Evolutionary conservation across 495 filamentous ascomycete genomes (phyloP), one percentile per base, ranked within the genome.

Genomic region (Aspergillus bridgeri): DNA sequence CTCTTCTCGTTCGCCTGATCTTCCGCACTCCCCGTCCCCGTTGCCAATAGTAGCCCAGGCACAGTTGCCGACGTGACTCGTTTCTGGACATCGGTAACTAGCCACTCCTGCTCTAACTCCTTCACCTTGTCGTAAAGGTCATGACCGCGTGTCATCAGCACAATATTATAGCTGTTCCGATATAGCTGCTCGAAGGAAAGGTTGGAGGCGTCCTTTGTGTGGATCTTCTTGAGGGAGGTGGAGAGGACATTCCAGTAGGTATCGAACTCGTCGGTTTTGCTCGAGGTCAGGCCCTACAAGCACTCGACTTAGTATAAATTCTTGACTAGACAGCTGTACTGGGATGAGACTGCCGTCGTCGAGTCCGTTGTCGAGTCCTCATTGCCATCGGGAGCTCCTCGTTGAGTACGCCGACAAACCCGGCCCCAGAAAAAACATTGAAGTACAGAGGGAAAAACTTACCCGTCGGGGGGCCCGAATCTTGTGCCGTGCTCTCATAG

Each of bases 151-250:
- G 89, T 91, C 70, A 87, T 88, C 51, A 96, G 73, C 0, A 97
- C 92, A n/a, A 98, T 88, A 70, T 90, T 89, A 71, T 99, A 99
- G n/a, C 90, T 90, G 49, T 89, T 90, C 42, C 95, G 90, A 73
- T 99, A 99, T 0, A 98, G 83, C 57, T 93, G 87, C 73, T 99
- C 95, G 74, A 96, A 99, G 1, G 93, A 96, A 3, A 99, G 81
- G 3, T 79, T 72, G 11, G 92, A 96, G 53, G 91, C 91, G 69
- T 97, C 92, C 69, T 95, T 93, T 18, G 83, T 90, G 71, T 98
- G 91, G 42, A 99, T 98, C 65, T 95, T 89, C 51, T 69, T 78
- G 22, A 98, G 79, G 8, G 94, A 90, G 5, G 83, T 77, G 1
- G 83, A 77, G 2, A 99, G 81, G 11, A 83, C 80, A 0, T 76